Evolutionary conservation across 2,329 filamentous ascomycete species (phyloP), one percentile per base, ranked within the genome.

Genomic region (Podosphaera fusca): DNA sequence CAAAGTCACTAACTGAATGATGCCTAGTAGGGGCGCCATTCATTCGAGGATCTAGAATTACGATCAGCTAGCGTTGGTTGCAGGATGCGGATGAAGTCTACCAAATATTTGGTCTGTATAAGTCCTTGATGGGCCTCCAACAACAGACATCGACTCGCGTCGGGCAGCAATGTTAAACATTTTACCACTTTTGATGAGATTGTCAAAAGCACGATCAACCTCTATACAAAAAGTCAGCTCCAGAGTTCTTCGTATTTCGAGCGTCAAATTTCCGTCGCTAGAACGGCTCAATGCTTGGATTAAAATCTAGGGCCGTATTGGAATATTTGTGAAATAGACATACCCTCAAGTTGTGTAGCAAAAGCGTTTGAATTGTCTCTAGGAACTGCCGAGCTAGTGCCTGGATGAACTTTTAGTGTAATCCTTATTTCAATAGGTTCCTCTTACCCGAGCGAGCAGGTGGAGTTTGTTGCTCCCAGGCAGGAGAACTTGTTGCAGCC

Each of bases 131-230:
- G 73, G 72, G 63, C 72, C 74, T 69, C 73, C 75, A 69, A 77
- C 75, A 71, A 79, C 74, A 63, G 79, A 78, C 77, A 82, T 76
- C 59, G 81, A 94, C 73, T 95, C 87, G 77, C 89, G 85, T 71
- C 92, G 87, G 66, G 74, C 78, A 66, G 75, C 75, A 52, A 60
- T 56, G 67, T 77, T 80, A 71, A 90, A 92, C 73, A 89, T 82
- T 75, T 96, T 96, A 67, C 89, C 89, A 70, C 89, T 95, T 78
- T 96, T 96, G 67, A 90, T 79, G 60, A 98, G 79, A 70, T 96
- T 96, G 67, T 96, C 92, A 67, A 90, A 82, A 64, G 90, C 90
- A 69, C 90, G 84, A 63, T 96, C 92, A 65, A 98, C 88, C 79
- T 98, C 92, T 95, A 67, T 55, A 63, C 45, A 61, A 53, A 58